Evolutionary conservation across 75 land plant species (phyloP).

Genomic region (Isoetes taiwanensis): DNA sequence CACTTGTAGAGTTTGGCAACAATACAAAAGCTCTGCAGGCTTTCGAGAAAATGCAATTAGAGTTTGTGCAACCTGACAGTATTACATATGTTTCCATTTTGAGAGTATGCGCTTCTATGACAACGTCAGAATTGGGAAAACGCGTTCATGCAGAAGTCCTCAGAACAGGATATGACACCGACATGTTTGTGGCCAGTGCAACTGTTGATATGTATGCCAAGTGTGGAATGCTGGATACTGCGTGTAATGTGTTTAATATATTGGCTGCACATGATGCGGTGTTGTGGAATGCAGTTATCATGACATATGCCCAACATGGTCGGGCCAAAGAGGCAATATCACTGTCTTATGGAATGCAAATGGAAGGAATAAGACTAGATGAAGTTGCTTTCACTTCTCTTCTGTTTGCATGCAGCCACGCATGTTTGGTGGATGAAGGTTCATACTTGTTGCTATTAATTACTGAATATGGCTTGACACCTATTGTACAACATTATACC

Average conservation of each 20-base stretch:
- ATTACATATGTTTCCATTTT: constrained; percentile 34
- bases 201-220: constrained; percentile 49
- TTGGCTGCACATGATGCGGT: constrained; percentile 29
- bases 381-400: constrained; percentile 41
- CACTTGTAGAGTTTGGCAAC: constrained; percentile 19
- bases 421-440: constrained; percentile 38
- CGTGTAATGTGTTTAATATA: constrained; percentile 21
- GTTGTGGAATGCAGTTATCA: constrained; percentile 54
- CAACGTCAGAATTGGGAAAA: constrained; percentile 29
- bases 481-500: constrained; percentile 36
- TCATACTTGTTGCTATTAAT: constrained; percentile 26
- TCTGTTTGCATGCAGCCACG: constrained; percentile 45
- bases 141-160: constrained; percentile 34
- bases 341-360: constrained; percentile 29
- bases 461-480: constrained; percentile 22
- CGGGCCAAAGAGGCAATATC: constrained; percentile 26
- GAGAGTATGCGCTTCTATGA: constrained; percentile 33
- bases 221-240: constrained; percentile 26
- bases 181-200: constrained; percentile 37
- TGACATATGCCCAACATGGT: constrained; percentile 33
- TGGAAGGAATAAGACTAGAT: constrained; percentile 27
- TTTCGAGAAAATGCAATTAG: constrained; percentile 41
- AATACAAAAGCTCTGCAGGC: constrained; percentile 18
- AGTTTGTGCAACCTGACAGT: constrained; percentile 20
- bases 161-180: constrained; percentile 14